A percentile compares a stretch with the other conserved stretches of the same genome.
phyloP scores from a whole-genome alignment of 345 rosid species.

The Salix koriyanagi region DNA sequence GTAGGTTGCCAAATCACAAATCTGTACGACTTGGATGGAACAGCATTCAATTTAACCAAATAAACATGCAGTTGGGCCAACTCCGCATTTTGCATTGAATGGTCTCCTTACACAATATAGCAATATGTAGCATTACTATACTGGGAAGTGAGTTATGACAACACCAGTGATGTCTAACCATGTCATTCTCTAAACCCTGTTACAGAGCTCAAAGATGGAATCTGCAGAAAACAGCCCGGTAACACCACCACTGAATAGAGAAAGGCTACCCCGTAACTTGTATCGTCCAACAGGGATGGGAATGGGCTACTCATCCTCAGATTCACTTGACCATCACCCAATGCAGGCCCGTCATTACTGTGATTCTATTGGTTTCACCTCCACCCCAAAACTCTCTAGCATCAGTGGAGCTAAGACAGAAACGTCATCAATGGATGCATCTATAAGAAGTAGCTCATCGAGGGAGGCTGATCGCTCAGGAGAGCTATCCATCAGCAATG shows the following conservation, averaged over 20 bases:
- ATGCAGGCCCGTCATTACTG: slow-evolving; percentile 27
- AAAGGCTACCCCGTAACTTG: slow-evolving; percentile 49
- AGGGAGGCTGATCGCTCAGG: slow-evolving; percentile 35
- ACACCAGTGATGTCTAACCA: background rate
- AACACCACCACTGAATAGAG: slow-evolving; percentile 40
- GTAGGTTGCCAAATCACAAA: background rate
- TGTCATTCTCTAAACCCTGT: slow-evolving; percentile 6
- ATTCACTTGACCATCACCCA: slow-evolving; percentile 30
- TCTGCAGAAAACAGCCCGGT: slow-evolving; percentile 27
- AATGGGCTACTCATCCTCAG: slow-evolving; percentile 24
- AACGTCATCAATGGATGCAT: slow-evolving; percentile 67
- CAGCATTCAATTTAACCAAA: background rate
- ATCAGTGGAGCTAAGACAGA: slow-evolving; percentile 89
- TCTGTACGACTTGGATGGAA: background rate
- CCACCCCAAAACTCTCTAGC: slow-evolving; percentile 94
- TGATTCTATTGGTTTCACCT: slow-evolving; percentile 64
- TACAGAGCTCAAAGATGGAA: slow-evolving; percentile 27
- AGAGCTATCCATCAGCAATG: slow-evolving; percentile 35
- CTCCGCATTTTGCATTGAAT: background rate
- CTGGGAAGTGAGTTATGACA: background rate
- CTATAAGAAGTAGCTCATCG: slow-evolving; percentile 28
- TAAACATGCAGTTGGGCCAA: background rate
- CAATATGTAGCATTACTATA: background rate
- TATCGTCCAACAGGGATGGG: slow-evolving; percentile 29
- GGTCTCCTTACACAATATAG: background rate